Evolutionary conservation across 345 rosid genomes (phyloP).

Genomic region (Nephelium lappaceum): DNA sequence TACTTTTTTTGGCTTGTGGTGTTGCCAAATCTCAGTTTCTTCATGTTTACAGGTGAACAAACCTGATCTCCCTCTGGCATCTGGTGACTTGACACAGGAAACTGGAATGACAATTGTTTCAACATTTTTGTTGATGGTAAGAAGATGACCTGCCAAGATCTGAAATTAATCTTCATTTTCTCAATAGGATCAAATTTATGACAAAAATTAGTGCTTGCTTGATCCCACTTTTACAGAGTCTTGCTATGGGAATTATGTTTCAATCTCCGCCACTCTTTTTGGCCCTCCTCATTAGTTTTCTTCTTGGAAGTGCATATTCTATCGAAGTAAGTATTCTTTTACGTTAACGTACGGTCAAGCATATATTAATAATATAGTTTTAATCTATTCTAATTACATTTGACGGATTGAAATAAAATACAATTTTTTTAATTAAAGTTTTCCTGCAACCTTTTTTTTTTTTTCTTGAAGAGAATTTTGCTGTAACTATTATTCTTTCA

Average conservation of each 20-base stretch:
- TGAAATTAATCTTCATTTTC: not conserved
- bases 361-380: no score
- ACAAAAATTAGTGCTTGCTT: not conserved
- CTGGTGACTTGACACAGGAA: slow-evolving; percentile 34
- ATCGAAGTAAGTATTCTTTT: slow-evolving; percentile 30
- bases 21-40: not conserved
- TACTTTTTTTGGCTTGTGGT: no score
- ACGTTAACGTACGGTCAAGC: not conserved
- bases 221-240: slow-evolving; percentile 26
- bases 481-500: not conserved
- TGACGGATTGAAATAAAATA: no score
- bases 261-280: slow-evolving; percentile 33
- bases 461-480: no score
- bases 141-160: not conserved
- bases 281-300: slow-evolving; percentile 29
- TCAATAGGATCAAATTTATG: no score
- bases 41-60: slow-evolving; percentile 32
- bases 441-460: no score
- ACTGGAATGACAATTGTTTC: slow-evolving; percentile 32
- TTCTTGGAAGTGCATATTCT: slow-evolving; percentile 39
- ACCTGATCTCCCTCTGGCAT: slow-evolving; percentile 41
- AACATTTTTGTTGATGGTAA: slow-evolving; percentile 27
- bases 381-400: no score
- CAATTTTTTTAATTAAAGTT: no score
- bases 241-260: slow-evolving; percentile 30